Percentiles rank a stretch among this genome's conserved stretches.
Conservation (phyloP, 176 grass and related monocot genomes). For the Rhynchospora tenuis region DNA sequence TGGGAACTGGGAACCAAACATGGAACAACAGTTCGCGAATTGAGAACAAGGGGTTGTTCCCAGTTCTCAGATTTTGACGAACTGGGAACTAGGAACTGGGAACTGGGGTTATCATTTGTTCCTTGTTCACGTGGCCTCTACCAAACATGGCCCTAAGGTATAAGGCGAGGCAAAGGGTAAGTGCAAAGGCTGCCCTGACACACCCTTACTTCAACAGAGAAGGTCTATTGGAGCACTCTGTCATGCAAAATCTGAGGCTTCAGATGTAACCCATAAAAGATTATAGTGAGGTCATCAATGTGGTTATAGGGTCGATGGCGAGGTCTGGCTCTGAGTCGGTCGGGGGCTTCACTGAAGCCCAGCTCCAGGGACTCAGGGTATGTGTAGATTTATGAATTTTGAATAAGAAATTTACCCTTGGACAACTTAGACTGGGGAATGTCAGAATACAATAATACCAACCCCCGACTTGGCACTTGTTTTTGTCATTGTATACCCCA, state of each 20-base stretch:
- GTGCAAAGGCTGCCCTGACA: slow-evolving; percentile 70
- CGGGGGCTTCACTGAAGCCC: slow-evolving; percentile 98
- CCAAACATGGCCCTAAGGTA: slow-evolving; percentile 31
- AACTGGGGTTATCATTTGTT: no score
- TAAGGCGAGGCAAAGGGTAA: slow-evolving; percentile 79
- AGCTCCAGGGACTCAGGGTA: slow-evolving; percentile 88
- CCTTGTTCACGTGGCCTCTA: no score
- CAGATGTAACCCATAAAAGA: slow-evolving; percentile 80
- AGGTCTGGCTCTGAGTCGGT: slow-evolving; percentile 65
- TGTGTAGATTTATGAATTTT: neutral
- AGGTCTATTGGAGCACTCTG: slow-evolving; percentile 69
- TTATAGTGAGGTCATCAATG: slow-evolving; percentile 77
- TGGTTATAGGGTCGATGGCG: slow-evolving; percentile 74
- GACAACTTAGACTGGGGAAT: no score
- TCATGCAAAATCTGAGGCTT: slow-evolving; percentile 76
- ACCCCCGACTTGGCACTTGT: no score
- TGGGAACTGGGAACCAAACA: no score
- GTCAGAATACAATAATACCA: no score
- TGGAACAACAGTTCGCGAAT: no score
- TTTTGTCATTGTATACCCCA: no score
- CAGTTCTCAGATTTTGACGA: no score
- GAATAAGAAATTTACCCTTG: neutral
- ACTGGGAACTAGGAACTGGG: no score
- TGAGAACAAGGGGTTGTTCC: no score
- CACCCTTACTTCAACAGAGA: slow-evolving; percentile 86